Percentiles rank a stretch among this genome's conserved stretches.
These are phyloP conservation scores for Fulvia fulva DNA, from an alignment of 2,329 filamentous ascomycete genomes.

Conservation along the genomic window DNA sequence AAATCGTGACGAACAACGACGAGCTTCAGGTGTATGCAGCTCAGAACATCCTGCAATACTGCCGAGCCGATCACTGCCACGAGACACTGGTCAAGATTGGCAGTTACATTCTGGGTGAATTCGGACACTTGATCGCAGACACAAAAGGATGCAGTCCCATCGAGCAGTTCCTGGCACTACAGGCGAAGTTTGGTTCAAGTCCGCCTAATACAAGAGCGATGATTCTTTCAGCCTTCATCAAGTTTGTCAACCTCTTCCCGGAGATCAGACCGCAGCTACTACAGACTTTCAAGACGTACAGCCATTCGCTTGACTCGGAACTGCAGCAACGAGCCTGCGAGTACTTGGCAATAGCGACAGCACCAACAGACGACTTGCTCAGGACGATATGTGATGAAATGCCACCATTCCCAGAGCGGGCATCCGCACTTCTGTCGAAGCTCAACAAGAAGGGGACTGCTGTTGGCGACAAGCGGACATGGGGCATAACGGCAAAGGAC, in stretches of 20 bases:
- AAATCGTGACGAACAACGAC: conserved; percentile 99
- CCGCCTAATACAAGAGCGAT: conserved; percentile 89
- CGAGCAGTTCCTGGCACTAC: conserved; percentile 90
- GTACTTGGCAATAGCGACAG: conserved; percentile 78
- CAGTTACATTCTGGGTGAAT: conserved; percentile 92
- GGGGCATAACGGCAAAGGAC: conserved; percentile 96
- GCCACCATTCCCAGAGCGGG: conserved; percentile 93
- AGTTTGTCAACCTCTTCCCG: conserved; percentile 96
- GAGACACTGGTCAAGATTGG: conserved; percentile 98
- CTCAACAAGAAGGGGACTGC: conserved; percentile 86
- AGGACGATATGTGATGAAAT: conserved; percentile 96
- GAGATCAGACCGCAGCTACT: conserved; percentile 96
- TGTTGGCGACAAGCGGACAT: conserved; percentile 91
- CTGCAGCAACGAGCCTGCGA: conserved; percentile 95
- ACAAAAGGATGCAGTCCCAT: conserved; percentile 90
- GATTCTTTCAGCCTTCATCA: conserved; percentile 91
- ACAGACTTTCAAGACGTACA: conserved; percentile 86
- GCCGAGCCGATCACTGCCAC: conserved; percentile 90
- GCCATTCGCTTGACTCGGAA: conserved; percentile 90
- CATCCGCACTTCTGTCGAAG: conserved; percentile 85
- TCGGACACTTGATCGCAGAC: conserved; percentile 93
- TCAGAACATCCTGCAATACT: conserved; percentile 85
- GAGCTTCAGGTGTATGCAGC: conserved; percentile 95
- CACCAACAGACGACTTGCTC: conserved; percentile 85
- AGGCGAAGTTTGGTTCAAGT: conserved; percentile 82